Evolutionary conservation across 768 basidiomycete genomes (phyloP).

Genomic region (Fomitopsis serialis): DNA sequence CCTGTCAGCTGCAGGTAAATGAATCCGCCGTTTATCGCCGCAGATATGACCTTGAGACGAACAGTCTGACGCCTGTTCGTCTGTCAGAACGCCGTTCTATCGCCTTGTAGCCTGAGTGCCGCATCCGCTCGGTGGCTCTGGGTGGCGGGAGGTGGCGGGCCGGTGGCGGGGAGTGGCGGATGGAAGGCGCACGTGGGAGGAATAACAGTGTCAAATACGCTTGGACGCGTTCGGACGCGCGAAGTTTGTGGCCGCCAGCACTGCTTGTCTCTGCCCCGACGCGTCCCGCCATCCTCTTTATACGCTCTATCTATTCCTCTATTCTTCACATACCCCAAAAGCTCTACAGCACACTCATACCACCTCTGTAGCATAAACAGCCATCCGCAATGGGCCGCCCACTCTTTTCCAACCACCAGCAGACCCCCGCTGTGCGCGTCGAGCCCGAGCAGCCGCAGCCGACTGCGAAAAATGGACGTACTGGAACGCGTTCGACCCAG

Average conservation of each 20-base stretch:
- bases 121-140: no score
- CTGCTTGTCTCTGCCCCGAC: background rate
- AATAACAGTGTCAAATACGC: conserved; percentile 2
- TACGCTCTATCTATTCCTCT: background rate
- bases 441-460: conserved; percentile 14
- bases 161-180: no score
- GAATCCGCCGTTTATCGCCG: no score
- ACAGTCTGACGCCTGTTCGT: no score
- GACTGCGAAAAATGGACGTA: conserved; percentile 56
- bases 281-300: background rate
- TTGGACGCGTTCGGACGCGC: background rate
- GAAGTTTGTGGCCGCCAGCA: background rate
- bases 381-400: conserved; percentile 15
- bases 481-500: conserved; percentile 70
- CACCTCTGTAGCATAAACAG: conserved; percentile 11
- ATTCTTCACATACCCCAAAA: conserved; percentile 14
- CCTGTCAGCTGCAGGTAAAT: no score
- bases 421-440: conserved; percentile 16
- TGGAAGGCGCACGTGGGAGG: background rate
- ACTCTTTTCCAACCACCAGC: conserved; percentile 11
- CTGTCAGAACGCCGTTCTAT: background rate
- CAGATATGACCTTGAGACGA: no score
- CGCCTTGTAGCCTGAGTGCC: background rate
- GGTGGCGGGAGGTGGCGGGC: no score
- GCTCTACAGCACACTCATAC: conserved; percentile 11